phyloP scores from a whole-genome alignment of 306 rosid species.

The Pyrus bretschneideri region DNA sequence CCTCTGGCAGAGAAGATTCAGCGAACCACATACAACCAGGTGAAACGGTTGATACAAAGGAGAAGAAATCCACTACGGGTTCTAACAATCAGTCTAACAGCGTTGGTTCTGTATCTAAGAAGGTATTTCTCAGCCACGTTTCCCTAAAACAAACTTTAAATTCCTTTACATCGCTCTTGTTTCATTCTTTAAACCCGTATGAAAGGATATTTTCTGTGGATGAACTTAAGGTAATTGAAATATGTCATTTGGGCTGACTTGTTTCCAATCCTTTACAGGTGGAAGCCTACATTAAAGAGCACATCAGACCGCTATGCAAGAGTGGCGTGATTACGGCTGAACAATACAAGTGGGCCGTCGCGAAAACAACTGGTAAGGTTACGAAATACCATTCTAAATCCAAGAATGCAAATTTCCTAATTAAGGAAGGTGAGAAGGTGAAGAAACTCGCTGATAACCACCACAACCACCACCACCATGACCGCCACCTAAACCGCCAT shows the following conservation, averaged over 20 bases:
- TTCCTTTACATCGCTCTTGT: neutral
- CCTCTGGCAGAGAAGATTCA: conserved; percentile 27
- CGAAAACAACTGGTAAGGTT: conserved; percentile 83
- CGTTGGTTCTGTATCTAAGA: conserved; percentile 41
- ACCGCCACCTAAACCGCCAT: too few species aligned
- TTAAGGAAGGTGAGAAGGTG: conserved; percentile 98
- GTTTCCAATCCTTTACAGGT: conserved; percentile 46
- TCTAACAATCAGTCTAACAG: conserved; percentile 39
- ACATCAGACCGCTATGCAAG: conserved; percentile 88
- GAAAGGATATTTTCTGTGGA: neutral
- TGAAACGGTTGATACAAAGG: conserved; percentile 25
- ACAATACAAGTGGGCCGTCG: conserved; percentile 88
- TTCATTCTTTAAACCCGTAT: neutral
- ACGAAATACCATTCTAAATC: conserved; percentile 83
- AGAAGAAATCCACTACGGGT: conserved; percentile 33
- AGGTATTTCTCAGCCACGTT: conserved; percentile 40
- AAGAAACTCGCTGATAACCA: conserved; percentile 69
- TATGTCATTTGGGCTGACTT: neutral
- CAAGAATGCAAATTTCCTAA: conserved; percentile 83
- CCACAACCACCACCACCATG: too few species aligned
- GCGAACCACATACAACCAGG: conserved; percentile 22
- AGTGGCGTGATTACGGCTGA: conserved; percentile 84
- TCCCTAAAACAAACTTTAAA: neutral
- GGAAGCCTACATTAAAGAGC: conserved; percentile 90
- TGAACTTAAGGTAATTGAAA: neutral